These are phyloP conservation scores for Botrytis porri DNA, from an alignment of 2,329 filamentous ascomycete genomes.

Conservation along the genomic window DNA sequence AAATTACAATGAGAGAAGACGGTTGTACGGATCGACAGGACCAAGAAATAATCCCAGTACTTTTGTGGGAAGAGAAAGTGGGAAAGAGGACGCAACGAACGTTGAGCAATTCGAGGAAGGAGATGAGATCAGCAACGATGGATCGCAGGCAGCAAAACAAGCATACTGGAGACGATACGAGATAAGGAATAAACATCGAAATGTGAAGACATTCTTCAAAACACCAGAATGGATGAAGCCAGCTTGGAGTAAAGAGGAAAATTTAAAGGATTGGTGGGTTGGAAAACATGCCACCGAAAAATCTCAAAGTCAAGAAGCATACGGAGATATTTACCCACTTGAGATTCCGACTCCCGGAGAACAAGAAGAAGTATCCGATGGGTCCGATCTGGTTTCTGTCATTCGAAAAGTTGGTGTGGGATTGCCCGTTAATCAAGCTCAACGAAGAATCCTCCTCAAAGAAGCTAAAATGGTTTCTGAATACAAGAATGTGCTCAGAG, in stretches of 20 bases:
- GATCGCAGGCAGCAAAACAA: neutral
- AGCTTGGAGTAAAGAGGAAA: conserved; percentile 7
- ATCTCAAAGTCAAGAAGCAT: conserved; percentile 15
- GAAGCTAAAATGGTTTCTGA: conserved; percentile 2
- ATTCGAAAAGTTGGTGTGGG: conserved; percentile 13
- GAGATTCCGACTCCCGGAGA: neutral
- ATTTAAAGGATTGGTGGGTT: neutral
- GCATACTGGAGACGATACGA: conserved; percentile 6
- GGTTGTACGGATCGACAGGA: neutral
- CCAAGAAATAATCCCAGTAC: neutral
- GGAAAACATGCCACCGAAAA: conserved; percentile 4
- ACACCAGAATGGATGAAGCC: conserved; percentile 7
- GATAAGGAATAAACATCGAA: neutral
- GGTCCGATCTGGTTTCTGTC: conserved; percentile 5
- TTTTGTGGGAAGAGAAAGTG: neutral
- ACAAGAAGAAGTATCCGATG: neutral
- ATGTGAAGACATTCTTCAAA: conserved; percentile 1
- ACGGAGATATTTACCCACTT: conserved; percentile 13
- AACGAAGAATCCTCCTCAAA: conserved; percentile 7
- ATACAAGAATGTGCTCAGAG: conserved; percentile 9
- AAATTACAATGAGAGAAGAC: conserved; percentile 3
- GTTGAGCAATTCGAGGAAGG: neutral
- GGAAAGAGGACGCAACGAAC: neutral
- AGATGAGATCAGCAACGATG: neutral
- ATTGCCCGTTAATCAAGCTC: neutral